phyloP scores from a whole-genome alignment of 2,329 filamentous ascomycete species.

The Ceratocystis lukuohia region DNA sequence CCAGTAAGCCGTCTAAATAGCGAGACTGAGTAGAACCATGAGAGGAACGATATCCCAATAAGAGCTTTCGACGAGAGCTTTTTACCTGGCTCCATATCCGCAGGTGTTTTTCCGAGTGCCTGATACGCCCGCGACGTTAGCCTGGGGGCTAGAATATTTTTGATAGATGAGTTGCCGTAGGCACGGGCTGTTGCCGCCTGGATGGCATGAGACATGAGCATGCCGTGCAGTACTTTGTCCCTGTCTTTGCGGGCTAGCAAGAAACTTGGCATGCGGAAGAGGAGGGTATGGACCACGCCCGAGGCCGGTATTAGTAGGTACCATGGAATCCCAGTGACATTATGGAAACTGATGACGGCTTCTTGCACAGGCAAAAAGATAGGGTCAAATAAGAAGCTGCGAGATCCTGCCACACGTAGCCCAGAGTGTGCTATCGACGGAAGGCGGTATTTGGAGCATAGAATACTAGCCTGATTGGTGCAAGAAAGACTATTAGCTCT shows the following conservation, averaged over 20 bases:
- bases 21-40: constrained; percentile 21
- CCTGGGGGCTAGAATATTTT: constrained; percentile 9
- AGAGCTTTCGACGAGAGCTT: constrained; percentile 20
- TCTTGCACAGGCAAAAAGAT: constrained; percentile 31
- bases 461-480: background rate
- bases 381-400: constrained; percentile 17
- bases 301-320: constrained; percentile 41
- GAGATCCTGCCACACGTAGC: background rate
- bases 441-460: background rate
- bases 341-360: constrained; percentile 34
- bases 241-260: constrained; percentile 28
- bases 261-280: constrained; percentile 35
- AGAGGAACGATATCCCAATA: constrained; percentile 8
- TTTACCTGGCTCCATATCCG: constrained; percentile 22
- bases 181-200: constrained; percentile 20
- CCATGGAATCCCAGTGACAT: constrained; percentile 36
- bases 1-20: constrained; percentile 23
- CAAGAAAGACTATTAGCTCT: background rate
- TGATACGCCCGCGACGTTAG: constrained; percentile 6
- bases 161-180: constrained; percentile 26
- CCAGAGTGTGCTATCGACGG: background rate
- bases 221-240: constrained; percentile 22
- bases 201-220: constrained; percentile 23
- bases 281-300: constrained; percentile 33
- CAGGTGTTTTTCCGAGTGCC: constrained; percentile 1